A percentile compares a stretch with the other conserved stretches of the same genome.
Evolutionary conservation across 805 yeast genomes (phyloP).

Genomic region (Candida hispaniensis): DNA sequence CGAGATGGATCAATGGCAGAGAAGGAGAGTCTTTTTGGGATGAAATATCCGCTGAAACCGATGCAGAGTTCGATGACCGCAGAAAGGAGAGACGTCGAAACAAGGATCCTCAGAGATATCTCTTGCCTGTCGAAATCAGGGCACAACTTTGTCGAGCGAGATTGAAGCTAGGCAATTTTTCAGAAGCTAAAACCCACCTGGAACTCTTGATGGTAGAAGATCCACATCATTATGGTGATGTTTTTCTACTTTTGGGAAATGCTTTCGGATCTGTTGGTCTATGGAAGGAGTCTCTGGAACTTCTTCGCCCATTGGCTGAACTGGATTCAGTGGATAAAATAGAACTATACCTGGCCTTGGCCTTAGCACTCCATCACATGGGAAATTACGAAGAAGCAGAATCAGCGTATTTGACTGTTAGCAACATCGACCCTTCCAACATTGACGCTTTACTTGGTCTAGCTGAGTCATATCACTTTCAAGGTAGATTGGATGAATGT

Average conservation of each 20-base stretch:
- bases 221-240: constrained; percentile 55
- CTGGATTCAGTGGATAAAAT: constrained; percentile 25
- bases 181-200: constrained; percentile 69
- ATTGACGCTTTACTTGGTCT: constrained; percentile 65
- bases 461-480: constrained; percentile 62
- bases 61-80: constrained; percentile 75
- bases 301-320: constrained; percentile 41
- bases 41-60: constrained; percentile 40
- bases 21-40: constrained; percentile 58
- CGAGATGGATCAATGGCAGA: constrained; percentile 76
- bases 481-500: constrained; percentile 27
- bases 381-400: constrained; percentile 38
- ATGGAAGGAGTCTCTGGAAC: constrained; percentile 65
- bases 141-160: constrained; percentile 70
- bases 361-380: constrained; percentile 62
- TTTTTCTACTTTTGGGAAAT: constrained; percentile 65
- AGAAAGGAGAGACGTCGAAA: constrained; percentile 27
- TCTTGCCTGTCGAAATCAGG: constrained; percentile 78
- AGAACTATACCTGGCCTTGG: constrained; percentile 6
- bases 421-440: constrained; percentile 39
- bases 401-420: constrained; percentile 22
- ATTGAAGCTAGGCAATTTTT: constrained; percentile 45
- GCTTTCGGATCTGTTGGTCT: constrained; percentile 58
- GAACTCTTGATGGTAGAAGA: constrained; percentile 45
- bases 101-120: constrained; percentile 24